A percentile compares a stretch with the other conserved stretches of the same genome.
These are phyloP conservation scores for Elongisporangium prolatum DNA, from an alignment of 352 stramenopile genomes.

Conservation along the genomic window DNA sequence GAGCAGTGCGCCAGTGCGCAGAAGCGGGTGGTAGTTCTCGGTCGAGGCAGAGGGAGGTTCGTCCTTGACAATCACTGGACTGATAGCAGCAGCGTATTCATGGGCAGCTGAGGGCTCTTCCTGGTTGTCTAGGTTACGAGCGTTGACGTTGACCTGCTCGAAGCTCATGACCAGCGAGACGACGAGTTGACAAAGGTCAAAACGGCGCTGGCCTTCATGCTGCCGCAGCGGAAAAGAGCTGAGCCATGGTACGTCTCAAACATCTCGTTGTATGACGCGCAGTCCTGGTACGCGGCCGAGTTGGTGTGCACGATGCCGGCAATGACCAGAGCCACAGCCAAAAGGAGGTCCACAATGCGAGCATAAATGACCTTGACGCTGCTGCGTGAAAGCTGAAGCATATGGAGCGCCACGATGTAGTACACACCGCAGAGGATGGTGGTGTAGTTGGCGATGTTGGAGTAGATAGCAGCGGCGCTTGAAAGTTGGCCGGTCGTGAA, in stretches of 20 bases:
- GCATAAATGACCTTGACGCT: slow-evolving; percentile 21
- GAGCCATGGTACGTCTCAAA: slow-evolving; percentile 39
- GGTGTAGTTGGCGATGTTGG: slow-evolving; percentile 33
- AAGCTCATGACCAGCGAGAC: slow-evolving; percentile 32
- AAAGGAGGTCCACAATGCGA: slow-evolving; percentile 18
- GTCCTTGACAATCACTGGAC: slow-evolving; percentile 20
- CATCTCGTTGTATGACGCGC: slow-evolving; percentile 31
- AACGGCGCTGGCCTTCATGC: slow-evolving; percentile 29
- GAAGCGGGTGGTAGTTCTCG: slow-evolving; percentile 20
- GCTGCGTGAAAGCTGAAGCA: slow-evolving; percentile 12
- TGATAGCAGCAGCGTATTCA: slow-evolving; percentile 20
- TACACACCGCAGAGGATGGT: slow-evolving; percentile 28
- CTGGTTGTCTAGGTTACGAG: slow-evolving; percentile 17
- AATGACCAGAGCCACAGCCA: slow-evolving; percentile 23
- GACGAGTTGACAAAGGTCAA: slow-evolving; percentile 38
- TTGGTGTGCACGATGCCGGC: slow-evolving; percentile 28
- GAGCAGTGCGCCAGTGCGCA: slow-evolving; percentile 25
- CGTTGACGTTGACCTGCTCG: slow-evolving; percentile 10
- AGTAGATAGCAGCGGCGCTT: slow-evolving; percentile 30
- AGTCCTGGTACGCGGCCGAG: slow-evolving; percentile 27
- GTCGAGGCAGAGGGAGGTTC: slow-evolving; percentile 1
- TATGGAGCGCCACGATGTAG: slow-evolving; percentile 23
- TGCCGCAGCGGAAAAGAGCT: slow-evolving; percentile 35
- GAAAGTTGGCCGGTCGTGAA: slow-evolving; percentile 28
- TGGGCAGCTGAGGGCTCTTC: slow-evolving; percentile 18